phyloP scores from a whole-genome alignment of 768 basidiomycete species.

The Coprinopsis strossmayeri region DNA sequence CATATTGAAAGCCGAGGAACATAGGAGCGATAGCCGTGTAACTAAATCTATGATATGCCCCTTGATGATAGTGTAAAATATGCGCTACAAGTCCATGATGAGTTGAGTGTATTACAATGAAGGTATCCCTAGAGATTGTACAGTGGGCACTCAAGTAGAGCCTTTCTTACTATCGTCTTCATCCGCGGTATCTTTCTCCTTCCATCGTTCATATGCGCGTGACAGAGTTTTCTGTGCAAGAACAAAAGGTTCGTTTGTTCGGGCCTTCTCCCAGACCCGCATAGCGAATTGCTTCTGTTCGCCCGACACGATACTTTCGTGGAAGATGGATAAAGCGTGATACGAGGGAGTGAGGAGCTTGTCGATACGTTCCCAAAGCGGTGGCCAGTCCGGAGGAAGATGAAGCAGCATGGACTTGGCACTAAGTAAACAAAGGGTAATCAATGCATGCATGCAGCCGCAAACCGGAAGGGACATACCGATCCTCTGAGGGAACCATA shows the following conservation, averaged over 20 bases:
- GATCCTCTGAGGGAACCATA: conserved; percentile 31
- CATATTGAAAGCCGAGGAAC: too few relatives aligned
- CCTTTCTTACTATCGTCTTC: conserved; percentile 35
- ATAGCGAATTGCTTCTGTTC: conserved; percentile 50
- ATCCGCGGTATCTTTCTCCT: conserved; percentile 32
- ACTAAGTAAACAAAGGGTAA: conserved; percentile 21
- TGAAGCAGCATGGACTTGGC: conserved; percentile 48
- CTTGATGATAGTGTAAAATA: background rate
- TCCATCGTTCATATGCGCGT: conserved; percentile 39
- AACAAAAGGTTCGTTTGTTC: conserved; percentile 52
- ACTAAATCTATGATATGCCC: background rate
- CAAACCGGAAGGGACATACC: conserved; percentile 21
- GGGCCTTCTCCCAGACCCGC: conserved; percentile 59
- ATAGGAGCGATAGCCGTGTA: background rate
- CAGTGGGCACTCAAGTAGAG: conserved; percentile 17
- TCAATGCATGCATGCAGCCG: background rate
- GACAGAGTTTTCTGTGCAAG: conserved; percentile 36
- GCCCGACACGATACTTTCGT: conserved; percentile 49
- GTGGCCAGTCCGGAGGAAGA: conserved; percentile 50
- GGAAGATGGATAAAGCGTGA: conserved; percentile 43
- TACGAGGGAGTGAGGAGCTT: conserved; percentile 53
- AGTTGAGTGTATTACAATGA: conserved; percentile 1
- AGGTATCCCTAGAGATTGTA: conserved; percentile 3
- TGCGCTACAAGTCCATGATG: background rate
- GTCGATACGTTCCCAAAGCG: conserved; percentile 44